Evolutionary conservation across 441 rosid species (phyloP).

Genomic region (Gossypium davidsonii): DNA sequence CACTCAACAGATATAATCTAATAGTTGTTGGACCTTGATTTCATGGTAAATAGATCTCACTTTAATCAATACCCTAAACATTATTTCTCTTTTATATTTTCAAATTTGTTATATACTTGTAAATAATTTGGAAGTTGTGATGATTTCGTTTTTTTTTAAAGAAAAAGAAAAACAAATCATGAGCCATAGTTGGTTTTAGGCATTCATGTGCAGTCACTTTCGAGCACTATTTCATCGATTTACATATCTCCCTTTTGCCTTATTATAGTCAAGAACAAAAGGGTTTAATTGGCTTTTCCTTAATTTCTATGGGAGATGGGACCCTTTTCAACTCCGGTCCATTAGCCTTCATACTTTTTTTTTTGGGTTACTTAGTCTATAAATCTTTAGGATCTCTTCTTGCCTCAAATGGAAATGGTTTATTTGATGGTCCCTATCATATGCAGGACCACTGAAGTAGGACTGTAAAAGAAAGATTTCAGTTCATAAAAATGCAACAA

Average conservation of each 20-base stretch:
- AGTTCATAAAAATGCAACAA: too few species aligned
- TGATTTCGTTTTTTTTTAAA: too few species aligned
- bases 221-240: background rate
- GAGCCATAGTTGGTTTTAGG: background rate
- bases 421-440: background rate
- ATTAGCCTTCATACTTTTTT: background rate
- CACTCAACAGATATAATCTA: too few species aligned
- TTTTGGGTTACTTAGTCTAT: background rate
- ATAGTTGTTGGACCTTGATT: too few species aligned
- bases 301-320: background rate
- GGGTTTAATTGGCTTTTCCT: conserved; percentile 19
- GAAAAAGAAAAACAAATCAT: too few species aligned
- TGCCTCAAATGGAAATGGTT: background rate
- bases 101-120: too few species aligned
- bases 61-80: too few species aligned
- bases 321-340: background rate
- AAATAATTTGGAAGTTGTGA: too few species aligned
- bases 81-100: too few species aligned
- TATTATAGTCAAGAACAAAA: background rate
- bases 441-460: background rate
- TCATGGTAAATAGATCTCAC: too few species aligned
- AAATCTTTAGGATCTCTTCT: background rate
- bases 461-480: background rate
- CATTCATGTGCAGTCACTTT: conserved; percentile 18
- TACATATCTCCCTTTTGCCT: background rate